phyloP scores from a whole-genome alignment of 257 asterid genomes.

The Thymus mandschuricus region DNA sequence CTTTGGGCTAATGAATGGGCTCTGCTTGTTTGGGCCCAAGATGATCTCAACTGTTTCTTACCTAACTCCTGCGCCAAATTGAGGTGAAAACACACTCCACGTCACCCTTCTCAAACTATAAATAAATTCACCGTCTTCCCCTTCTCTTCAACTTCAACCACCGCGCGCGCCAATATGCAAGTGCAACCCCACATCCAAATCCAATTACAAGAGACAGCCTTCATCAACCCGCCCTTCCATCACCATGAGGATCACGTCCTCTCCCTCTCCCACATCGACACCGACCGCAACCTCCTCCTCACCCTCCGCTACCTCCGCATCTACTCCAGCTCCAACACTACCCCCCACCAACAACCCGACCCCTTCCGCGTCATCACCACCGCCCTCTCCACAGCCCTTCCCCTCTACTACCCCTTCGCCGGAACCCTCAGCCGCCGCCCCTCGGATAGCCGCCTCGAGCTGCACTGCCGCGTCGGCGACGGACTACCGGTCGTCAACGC shows the following conservation, averaged over 20 bases:
- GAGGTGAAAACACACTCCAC: constrained; percentile 36
- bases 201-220: constrained; percentile 55
- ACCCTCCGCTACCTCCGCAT: constrained; percentile 84
- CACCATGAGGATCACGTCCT: constrained; percentile 50
- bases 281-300: constrained; percentile 69
- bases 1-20: no score
- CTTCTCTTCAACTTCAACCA: no score
- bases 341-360: constrained; percentile 33
- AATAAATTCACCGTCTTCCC: no score
- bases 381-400: constrained; percentile 70
- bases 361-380: constrained; percentile 67
- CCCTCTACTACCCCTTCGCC: constrained; percentile 59
- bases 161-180: no score
- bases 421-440: constrained; percentile 54
- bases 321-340: constrained; percentile 50
- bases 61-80: constrained; percentile 27
- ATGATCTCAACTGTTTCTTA: no score
- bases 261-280: constrained; percentile 88
- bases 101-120: constrained; percentile 29
- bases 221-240: constrained; percentile 52
- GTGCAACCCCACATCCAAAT: constrained; percentile 52
- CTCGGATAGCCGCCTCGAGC: constrained; percentile 64
- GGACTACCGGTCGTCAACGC: constrained; percentile 68
- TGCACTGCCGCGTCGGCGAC: constrained; percentile 53
- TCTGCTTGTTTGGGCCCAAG: no score